Evolutionary conservation across 257 asterid genomes (phyloP).

Genomic region (Solanum ossicruentum): DNA sequence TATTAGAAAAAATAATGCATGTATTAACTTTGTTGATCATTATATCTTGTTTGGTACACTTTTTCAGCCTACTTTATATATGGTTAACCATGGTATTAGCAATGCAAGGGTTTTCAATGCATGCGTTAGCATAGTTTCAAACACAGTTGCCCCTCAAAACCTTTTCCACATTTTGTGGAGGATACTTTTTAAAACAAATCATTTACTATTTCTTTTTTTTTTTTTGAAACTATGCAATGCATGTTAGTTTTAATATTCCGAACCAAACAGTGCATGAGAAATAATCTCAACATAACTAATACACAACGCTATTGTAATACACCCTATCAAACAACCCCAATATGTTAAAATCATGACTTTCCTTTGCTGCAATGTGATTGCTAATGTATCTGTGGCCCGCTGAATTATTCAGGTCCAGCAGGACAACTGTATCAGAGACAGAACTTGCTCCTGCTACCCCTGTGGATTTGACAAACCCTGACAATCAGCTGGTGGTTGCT

Average conservation of each 20-base stretch:
- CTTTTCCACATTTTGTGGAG: too few relatives aligned
- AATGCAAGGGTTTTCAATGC: too few relatives aligned
- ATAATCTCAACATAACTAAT: not conserved
- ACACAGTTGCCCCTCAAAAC: too few relatives aligned
- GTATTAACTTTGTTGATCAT: not conserved
- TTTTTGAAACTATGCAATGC: too few relatives aligned
- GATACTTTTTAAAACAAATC: too few relatives aligned
- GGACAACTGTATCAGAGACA: slow-evolving; percentile 65
- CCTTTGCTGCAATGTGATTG: not conserved
- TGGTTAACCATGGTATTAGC: too few relatives aligned
- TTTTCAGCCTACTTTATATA: too few relatives aligned
- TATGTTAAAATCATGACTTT: not conserved
- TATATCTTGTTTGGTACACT: not conserved
- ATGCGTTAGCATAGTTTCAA: too few relatives aligned
- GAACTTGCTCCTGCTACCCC: slow-evolving; percentile 45
- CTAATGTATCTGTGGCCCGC: not conserved
- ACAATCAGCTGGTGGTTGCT: slow-evolving; percentile 45
- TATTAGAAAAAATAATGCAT: not conserved
- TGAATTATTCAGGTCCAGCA: slow-evolving; percentile 59
- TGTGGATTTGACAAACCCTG: slow-evolving; percentile 45
- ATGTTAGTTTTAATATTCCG: too few relatives aligned
- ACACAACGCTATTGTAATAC: not conserved
- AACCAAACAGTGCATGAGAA: too few relatives aligned
- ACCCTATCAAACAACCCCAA: not conserved
- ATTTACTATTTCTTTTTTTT: too few relatives aligned